Conservation (phyloP, 2,329 filamentous ascomycete species). For the Apiospora hydei region DNA sequence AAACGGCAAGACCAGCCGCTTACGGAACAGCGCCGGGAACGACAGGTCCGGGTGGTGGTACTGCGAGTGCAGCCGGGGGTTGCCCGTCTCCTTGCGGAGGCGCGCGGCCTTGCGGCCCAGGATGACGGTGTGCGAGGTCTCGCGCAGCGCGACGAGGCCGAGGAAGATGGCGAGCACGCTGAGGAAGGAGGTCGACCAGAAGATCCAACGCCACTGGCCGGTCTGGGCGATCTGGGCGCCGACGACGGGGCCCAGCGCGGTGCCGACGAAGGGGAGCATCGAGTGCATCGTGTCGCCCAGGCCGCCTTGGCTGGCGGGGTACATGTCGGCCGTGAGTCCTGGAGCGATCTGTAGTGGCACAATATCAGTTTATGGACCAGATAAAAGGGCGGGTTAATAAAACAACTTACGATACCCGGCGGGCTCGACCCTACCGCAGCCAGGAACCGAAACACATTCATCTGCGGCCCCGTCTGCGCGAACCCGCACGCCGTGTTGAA, state of each 20-base stretch:
- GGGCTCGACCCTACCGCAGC: conserved; percentile 55
- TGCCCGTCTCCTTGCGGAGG: conserved; percentile 43
- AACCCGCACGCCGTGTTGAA: conserved; percentile 63
- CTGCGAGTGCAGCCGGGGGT: conserved; percentile 34
- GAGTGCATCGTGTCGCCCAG: conserved; percentile 51
- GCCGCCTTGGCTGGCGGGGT: conserved; percentile 49
- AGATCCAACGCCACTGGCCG: conserved; percentile 54
- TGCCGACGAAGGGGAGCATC: conserved; percentile 44
- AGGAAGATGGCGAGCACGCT: conserved; percentile 43
- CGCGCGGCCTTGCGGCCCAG: conserved; percentile 39
- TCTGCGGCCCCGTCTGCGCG: conserved; percentile 49
- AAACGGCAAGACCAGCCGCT: conserved; percentile 49
- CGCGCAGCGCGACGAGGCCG: conserved; percentile 48
- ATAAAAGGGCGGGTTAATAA: not conserved
- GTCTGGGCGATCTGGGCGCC: conserved; percentile 50
- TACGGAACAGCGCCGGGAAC: conserved; percentile 41
- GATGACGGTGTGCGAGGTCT: conserved; percentile 53
- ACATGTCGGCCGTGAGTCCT: conserved; percentile 54
- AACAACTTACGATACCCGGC: conserved; percentile 48
- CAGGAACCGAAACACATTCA: conserved; percentile 58
- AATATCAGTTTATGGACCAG: not conserved
- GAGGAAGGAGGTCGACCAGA: conserved; percentile 51
- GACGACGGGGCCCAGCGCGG: conserved; percentile 42
- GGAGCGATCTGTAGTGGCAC: conserved; percentile 34
- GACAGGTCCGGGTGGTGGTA: conserved; percentile 43